Base-by-base conservation (phyloP, 257 asterid genomes). In the Oldenlandia corymbosa region DNA sequence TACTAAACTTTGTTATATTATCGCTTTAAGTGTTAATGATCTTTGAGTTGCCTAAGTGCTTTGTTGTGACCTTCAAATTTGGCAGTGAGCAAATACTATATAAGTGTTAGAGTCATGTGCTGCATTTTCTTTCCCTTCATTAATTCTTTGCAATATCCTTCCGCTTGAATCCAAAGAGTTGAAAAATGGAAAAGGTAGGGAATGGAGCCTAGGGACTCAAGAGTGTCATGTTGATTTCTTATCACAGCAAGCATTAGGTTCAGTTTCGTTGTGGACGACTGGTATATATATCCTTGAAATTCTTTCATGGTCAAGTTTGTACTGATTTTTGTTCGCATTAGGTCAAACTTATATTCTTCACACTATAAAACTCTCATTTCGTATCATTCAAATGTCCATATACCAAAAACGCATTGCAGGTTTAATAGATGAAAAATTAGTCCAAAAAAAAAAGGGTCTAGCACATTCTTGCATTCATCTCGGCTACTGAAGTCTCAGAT, bases 1-100 rank as follows among this genome's bases (percentile, higher is more conserved):
- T 93, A 73, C 61, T 20, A 39, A 10, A 36, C 36, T 34, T 41
- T 4, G 23, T 27, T 34, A 20, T 46, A 18, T 24, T 30, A 49
- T 24, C 14, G 14, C 42, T 54, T 37, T 71, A 11, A 24, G 39
- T 43, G 26, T 18, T 62, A 23, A 23, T 42, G 1, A 13, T 26
- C 18, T 18, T 28, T 17, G 23, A 39, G 6, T 24, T 61, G 17
- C 7, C 39, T 6, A 1, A 9, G 36, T 49, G 14, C 0, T 65
- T 34, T 20, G 9, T 41, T 12, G 12, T 21, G 24, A n/a, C 58
- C 55, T 66, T 32, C 23, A 9, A 7, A 23, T 55, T 27, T 23
- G 7, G 24, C 34, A 64, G 34, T 2, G 24, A 50, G 36, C 26
- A 50, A 64, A 43, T 11, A 3, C 27, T 9, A 14, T 59, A 42